phyloP scores from a whole-genome alignment of 805 yeast genomes.

The Saturnispora sekii region DNA sequence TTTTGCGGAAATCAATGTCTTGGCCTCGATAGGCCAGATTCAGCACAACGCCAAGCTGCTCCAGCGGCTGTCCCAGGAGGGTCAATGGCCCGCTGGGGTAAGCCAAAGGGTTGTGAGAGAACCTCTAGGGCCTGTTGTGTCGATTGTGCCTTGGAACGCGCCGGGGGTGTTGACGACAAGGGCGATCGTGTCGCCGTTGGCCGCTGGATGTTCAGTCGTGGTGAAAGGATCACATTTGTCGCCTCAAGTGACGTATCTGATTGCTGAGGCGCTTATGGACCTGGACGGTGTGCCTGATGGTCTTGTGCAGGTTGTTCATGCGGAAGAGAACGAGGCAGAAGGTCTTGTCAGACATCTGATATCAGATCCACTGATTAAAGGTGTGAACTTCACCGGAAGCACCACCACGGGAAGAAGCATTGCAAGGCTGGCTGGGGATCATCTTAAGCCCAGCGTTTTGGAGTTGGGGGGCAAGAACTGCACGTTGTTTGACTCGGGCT shows the following conservation, averaged over 20 bases:
- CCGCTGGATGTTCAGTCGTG: conserved; percentile 37
- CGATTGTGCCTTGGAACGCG: conserved; percentile 43
- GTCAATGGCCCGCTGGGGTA: conserved; percentile 2
- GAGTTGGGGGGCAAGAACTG: conserved; percentile 40
- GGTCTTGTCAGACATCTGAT: neutral
- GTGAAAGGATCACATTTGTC: conserved; percentile 33
- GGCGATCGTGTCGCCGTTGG: conserved; percentile 34
- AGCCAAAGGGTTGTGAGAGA: conserved; percentile 24
- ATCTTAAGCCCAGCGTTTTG: conserved; percentile 32
- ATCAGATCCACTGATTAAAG: conserved; percentile 18
- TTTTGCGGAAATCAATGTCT: conserved; percentile 21
- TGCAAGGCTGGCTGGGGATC: conserved; percentile 29
- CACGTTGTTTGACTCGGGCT: conserved; percentile 20
- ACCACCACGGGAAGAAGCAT: conserved; percentile 30
- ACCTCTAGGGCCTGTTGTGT: conserved; percentile 38
- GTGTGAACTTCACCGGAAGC: conserved; percentile 39
- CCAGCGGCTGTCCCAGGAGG: neutral
- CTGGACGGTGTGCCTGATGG: conserved; percentile 23
- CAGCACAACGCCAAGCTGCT: conserved; percentile 24
- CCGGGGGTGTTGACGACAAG: conserved; percentile 33
- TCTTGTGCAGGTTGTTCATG: neutral
- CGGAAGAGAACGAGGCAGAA: neutral
- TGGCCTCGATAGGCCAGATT: conserved; percentile 24
- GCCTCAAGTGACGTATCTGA: conserved; percentile 26
- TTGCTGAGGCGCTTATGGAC: conserved; percentile 26